Base-by-base conservation (phyloP, 108 stramenopile genomes). In the Cyclotella baltica region DNA sequence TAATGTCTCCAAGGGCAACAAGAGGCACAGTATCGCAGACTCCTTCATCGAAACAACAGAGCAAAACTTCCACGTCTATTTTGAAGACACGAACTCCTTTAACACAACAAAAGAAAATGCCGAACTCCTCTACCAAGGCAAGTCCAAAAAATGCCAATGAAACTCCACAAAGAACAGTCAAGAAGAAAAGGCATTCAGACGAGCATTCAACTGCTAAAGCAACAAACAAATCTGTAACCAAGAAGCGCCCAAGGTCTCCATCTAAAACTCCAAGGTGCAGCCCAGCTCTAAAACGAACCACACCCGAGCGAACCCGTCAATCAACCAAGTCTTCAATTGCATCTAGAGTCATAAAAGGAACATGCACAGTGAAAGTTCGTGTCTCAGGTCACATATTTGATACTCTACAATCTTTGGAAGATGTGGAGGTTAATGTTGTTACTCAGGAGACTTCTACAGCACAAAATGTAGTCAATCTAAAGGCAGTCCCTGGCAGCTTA, bases 361-460 rank as follows among this genome's bases (percentile, higher is more conserved):
- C 2, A 35, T 34, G 30, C 35, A 20, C 31, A 2, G 59, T 62
- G 10, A 53, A 53, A 53, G 52, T 53, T 8, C 18, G 52, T 5
- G 9, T 53, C 5, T 23, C 22, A 16, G 52, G 52, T n/a, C 20
- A 53, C 9, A 19, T 53, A 16, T 53, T 19, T n/a, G n/a, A 53
- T n/a, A 23, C 52, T 53, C 22, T 23, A 23, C 52, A 19, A 22
- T 53, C 52, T 53, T 53, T 53, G 52, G 52, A 53, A 53, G 52
- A 53, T 19, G 52, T 22, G 52, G 20, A 53, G 18, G 9, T 22
- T 5, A 53, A 53, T 19, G 22, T n/a, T 53, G 43, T 46, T 13
- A 46, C n/a, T n/a, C n/a, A n/a, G 61, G 5, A 35, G 3, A 30
- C 11, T 62, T 34, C 34, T 35, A 36, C 50, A 23, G 25, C 33